Base-by-base conservation (phyloP, 495 filamentous ascomycete genomes). In the Xylaria venustula region DNA sequence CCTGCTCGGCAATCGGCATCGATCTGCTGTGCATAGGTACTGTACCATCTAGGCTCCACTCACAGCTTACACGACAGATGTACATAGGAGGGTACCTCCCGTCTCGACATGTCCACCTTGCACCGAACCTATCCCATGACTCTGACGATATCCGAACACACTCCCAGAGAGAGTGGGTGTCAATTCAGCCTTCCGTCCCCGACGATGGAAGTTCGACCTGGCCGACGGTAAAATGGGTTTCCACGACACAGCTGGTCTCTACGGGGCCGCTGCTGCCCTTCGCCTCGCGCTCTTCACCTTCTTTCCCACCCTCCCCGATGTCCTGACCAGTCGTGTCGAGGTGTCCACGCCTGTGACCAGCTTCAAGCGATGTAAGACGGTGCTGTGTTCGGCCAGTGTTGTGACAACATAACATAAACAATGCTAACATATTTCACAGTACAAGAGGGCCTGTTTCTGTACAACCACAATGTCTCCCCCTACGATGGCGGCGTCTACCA, bases 401-500 rank as follows among this genome's bases (percentile, higher is more conserved):
- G 34, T 15, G 54, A 19, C 0, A 14, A 3, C 22, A 25, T 25
- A 19, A 30, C 55, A 48, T 63, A 64, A 42, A 65, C 46, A 11
- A n/a, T 61, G 9, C 54, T 49, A 7, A 15, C 19, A 12, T 7
- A 8, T 30, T 26, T 54, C 51, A 17, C 58, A 97, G 92, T 98
- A 52, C 92, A 97, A 77, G 94, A 98, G 78, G 94, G 94, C 28
- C 79, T 98, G 47, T 98, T 96, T 69, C 86, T 98, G 3, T 97
- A 98, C 69, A 93, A 88, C 54, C 91, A 93, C 67, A 94, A 96
- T 81, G 90, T 97, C 25, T 97, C 92, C 50, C 94, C 94, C 0
- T 98, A 98, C 74, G 93, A 98, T 74, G 94, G 94, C 58, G 94
- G 94, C 60, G 91, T 98, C 72, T 98, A 91, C 75, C 92, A 98